Evolutionary conservation across 176 grass and related monocot species (phyloP).

Genomic region (Carex kokanica): DNA sequence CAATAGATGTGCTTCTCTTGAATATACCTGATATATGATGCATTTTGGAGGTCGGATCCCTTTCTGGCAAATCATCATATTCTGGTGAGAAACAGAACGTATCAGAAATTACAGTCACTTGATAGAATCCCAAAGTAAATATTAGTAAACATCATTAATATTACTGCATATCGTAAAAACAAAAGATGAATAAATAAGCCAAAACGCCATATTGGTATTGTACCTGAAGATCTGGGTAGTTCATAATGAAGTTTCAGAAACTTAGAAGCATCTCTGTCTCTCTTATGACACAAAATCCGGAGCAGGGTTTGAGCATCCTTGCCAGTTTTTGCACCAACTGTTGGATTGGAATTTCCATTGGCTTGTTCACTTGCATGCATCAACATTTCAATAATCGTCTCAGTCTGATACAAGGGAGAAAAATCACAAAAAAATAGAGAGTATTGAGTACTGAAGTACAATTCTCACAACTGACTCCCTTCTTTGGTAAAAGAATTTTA

Average conservation of each 20-base stretch:
- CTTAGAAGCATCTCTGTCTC: slow-evolving; percentile 64
- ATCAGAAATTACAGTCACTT: neutral
- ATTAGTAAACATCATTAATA: neutral
- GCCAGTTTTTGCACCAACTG: slow-evolving; percentile 35
- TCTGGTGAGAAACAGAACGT: slow-evolving; percentile 46
- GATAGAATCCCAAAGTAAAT: neutral
- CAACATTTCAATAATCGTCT: slow-evolving; percentile 70
- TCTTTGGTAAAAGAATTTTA: neutral
- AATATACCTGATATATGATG: slow-evolving; percentile 61
- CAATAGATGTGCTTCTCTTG: slow-evolving; percentile 51
- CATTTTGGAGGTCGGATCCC: slow-evolving; percentile 32
- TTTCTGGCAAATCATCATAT: slow-evolving; percentile 61
- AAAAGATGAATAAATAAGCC: neutral
- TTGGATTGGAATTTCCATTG: slow-evolving; percentile 40
- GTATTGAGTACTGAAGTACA: slow-evolving; percentile 17
- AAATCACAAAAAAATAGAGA: slow-evolving; percentile 11
- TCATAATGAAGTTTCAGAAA: slow-evolving; percentile 89
- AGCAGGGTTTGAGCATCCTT: slow-evolving; percentile 79
- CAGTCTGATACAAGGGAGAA: slow-evolving; percentile 48
- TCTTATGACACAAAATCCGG: slow-evolving; percentile 92
- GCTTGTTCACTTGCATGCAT: slow-evolving; percentile 69
- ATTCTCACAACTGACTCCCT: neutral
- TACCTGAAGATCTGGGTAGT: slow-evolving; percentile 91
- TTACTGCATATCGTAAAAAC: neutral
- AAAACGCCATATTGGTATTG: slow-evolving; percentile 14